Percentiles rank a stretch among this genome's conserved stretches.
phyloP scores from a whole-genome alignment of 768 basidiomycete genomes.

The Tricholoma furcatifolium region DNA sequence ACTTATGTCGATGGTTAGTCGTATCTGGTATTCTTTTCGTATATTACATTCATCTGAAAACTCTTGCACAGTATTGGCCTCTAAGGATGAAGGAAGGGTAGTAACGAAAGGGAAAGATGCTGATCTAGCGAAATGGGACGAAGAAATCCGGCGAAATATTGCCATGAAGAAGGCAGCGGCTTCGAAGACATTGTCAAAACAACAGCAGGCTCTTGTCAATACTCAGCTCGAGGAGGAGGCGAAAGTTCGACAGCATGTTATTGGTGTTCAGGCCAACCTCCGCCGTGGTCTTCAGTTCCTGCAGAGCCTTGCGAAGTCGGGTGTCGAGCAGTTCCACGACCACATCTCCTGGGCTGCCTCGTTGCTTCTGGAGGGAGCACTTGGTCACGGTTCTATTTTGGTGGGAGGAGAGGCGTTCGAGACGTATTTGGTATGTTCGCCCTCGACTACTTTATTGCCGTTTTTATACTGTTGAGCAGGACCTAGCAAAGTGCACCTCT shows the following conservation, averaged over 20 bases:
- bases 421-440: conserved; percentile 71
- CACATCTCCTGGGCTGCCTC: conserved; percentile 59
- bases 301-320: conserved; percentile 52
- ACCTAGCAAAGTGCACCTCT: conserved; percentile 69
- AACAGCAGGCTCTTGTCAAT: conserved; percentile 80
- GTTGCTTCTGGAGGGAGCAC: conserved; percentile 64
- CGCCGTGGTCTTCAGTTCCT: conserved; percentile 72
- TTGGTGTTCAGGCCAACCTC: conserved; percentile 49
- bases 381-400: conserved; percentile 59
- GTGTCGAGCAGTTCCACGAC: conserved; percentile 48
- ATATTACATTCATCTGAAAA: not conserved
- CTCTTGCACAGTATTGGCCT: conserved; percentile 53
- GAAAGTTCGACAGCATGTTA: conserved; percentile 60
- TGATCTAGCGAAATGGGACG: conserved; percentile 94
- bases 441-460: not conserved
- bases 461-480: conserved; percentile 35
- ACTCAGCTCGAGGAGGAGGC: conserved; percentile 83
- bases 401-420: conserved; percentile 64
- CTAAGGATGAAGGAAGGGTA: conserved; percentile 48
- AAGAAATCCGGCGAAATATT: conserved; percentile 83
- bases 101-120: conserved; percentile 80
- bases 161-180: conserved; percentile 72
- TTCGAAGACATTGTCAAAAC: conserved; percentile 65
- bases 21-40: not conserved
- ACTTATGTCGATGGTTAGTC: conserved; percentile 74